These are phyloP conservation scores for Phytophthora boehmeriae DNA, from an alignment of 352 stramenopile genomes.

Conservation along the genomic window DNA sequence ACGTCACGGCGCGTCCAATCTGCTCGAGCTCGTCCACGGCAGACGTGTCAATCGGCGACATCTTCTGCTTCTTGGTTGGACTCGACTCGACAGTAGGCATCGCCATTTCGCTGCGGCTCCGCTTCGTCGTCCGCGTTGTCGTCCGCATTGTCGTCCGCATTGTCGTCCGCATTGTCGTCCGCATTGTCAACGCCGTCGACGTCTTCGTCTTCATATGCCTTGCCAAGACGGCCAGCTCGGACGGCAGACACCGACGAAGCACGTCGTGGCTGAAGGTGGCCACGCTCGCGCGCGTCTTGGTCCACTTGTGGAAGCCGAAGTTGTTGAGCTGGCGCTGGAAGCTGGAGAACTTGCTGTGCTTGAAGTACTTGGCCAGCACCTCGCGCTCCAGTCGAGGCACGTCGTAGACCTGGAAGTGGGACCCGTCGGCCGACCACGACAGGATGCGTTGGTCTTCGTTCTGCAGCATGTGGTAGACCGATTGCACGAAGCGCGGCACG, in stretches of 20 bases:
- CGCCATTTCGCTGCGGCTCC: not conserved
- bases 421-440: constrained; percentile 49
- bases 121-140: not conserved
- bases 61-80: constrained; percentile 14
- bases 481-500: constrained; percentile 50
- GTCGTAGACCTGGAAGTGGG: constrained; percentile 85
- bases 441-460: constrained; percentile 53
- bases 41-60: constrained; percentile 21
- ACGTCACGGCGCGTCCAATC: not conserved
- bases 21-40: constrained; percentile 7
- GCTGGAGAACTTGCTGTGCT: constrained; percentile 88
- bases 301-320: constrained; percentile 90
- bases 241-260: constrained; percentile 50
- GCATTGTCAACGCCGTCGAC: not conserved
- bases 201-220: constrained; percentile 15
- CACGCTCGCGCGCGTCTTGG: constrained; percentile 62
- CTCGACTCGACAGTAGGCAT: not conserved
- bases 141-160: too few species aligned
- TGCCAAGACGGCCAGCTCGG: constrained; percentile 12
- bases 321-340: constrained; percentile 93
- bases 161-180: too few species aligned
- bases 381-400: constrained; percentile 54
- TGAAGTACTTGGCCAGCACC: constrained; percentile 84
- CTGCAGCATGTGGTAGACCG: constrained; percentile 67
- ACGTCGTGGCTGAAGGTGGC: constrained; percentile 74